Evolutionary conservation across 169 alveolate genomes (phyloP).

Genomic region (Eimeria maxima): DNA sequence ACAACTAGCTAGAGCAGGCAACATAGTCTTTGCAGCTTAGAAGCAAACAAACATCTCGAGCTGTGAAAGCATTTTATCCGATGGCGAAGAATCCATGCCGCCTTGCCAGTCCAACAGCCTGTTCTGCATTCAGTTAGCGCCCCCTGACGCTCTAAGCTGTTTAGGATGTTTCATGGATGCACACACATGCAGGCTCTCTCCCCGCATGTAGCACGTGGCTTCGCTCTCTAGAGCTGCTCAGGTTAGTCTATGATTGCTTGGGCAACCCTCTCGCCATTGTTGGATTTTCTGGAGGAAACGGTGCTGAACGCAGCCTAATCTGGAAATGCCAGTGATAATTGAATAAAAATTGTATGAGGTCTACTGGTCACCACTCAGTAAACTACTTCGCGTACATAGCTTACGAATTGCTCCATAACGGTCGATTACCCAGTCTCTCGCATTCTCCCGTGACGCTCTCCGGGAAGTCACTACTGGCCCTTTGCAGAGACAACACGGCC

Average conservation of each 20-base stretch:
- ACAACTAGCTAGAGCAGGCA: not conserved
- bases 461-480: not conserved
- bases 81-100: not conserved
- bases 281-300: not conserved
- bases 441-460: not conserved
- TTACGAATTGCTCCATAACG: not conserved
- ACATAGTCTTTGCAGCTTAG: not conserved
- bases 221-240: not conserved
- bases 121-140: not conserved
- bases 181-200: not conserved
- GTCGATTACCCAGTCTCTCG: not conserved
- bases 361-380: not conserved
- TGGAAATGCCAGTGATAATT: too few species aligned
- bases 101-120: not conserved
- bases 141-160: not conserved
- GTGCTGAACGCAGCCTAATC: not conserved
- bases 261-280: not conserved
- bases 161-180: not conserved
- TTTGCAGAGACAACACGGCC: not conserved
- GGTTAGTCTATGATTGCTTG: not conserved
- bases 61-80: not conserved
- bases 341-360: too few species aligned
- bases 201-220: not conserved
- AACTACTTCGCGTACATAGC: not conserved
- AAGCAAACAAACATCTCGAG: not conserved